Percentiles rank a stretch among this genome's conserved stretches.
Conservation (phyloP, 202 grass and related monocot genomes). For the Musa balbisiana region DNA sequence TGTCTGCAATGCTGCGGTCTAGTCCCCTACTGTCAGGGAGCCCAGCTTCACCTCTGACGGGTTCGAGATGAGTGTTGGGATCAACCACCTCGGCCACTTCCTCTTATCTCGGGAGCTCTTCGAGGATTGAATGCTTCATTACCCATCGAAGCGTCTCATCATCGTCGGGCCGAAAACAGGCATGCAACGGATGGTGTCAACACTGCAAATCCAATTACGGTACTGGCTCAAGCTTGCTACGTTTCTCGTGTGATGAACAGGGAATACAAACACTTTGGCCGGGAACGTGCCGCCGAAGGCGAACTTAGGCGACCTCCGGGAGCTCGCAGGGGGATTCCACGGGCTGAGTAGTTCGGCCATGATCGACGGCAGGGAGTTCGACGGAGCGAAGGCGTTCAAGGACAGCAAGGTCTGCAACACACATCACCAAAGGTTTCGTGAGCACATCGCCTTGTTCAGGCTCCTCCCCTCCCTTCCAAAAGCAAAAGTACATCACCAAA, state of each 20-base stretch:
- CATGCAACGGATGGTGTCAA: neutral
- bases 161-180: slow-evolving; percentile 9
- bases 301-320: slow-evolving; percentile 11
- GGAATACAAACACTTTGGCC: slow-evolving; percentile 8
- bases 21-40: neutral
- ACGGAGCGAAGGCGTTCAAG: slow-evolving; percentile 20
- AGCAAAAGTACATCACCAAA: slow-evolving; percentile 22
- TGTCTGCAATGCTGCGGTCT: slow-evolving; percentile 10
- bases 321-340: neutral
- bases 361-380: slow-evolving; percentile 15
- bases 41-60: slow-evolving; percentile 3
- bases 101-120: neutral
- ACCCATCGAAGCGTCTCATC: slow-evolving; percentile 6
- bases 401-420: slow-evolving; percentile 24
- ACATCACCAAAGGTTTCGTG: neutral
- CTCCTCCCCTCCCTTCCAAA: slow-evolving; percentile 14
- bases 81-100: slow-evolving; percentile 15
- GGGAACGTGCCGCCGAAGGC: slow-evolving; percentile 17
- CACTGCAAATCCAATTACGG: neutral
- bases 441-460: slow-evolving; percentile 21
- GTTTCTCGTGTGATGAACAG: neutral
- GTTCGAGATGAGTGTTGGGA: slow-evolving; percentile 14
- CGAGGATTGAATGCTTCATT: neutral
- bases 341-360: slow-evolving; percentile 2
- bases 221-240: too few relatives aligned